Evolutionary conservation across 352 stramenopile genomes (phyloP), one percentile per base, ranked within the genome.

Genomic region (Lagenidium giganteum): DNA sequence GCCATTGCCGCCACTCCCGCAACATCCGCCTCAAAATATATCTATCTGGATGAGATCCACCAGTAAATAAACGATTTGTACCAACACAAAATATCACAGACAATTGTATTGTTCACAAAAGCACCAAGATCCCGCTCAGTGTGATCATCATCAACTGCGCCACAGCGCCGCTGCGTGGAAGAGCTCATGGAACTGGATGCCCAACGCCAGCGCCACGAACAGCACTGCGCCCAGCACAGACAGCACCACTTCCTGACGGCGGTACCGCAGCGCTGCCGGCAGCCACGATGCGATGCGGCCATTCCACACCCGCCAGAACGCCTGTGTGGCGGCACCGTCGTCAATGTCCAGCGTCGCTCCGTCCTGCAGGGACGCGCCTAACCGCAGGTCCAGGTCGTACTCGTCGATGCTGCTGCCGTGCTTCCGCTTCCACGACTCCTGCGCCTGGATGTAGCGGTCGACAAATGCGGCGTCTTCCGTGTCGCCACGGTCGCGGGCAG

Each of bases 361-460:
- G 2, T 41, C 14, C 12, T 24, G 17, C 38, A 33, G 26, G 26
- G 16, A 17, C 16, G 13, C 43, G 11, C 14, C 36, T 5, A 54
- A 32, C 26, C 47, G 51, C 40, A 60, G 17, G 27, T 60, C 51
- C 28, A 62, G 18, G 22, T 62, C 46, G 38, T 52, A 53, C 36
- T 56, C 50, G 28, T 68, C 58, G 29, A 68, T 61, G 38, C 58
- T 68, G 28, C 54, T 51, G 48, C 54, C 54, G 46, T 64, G 45
- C 28, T 39, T 44, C 34, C 54, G 42, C 32, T 64, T 68, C 58
- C 58, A 68, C 41, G 57, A 30, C 13, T 45, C 47, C 36, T 68
- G 58, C 39, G 49, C 39, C 41, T 40, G 26, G 30, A 68, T 48
- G 35, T 61, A 68, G 14, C 34, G 33, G 24, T 64, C 54, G 40